Conservation (phyloP, 2,329 filamentous ascomycete species). For the Iodosphaeria phyllophila region DNA sequence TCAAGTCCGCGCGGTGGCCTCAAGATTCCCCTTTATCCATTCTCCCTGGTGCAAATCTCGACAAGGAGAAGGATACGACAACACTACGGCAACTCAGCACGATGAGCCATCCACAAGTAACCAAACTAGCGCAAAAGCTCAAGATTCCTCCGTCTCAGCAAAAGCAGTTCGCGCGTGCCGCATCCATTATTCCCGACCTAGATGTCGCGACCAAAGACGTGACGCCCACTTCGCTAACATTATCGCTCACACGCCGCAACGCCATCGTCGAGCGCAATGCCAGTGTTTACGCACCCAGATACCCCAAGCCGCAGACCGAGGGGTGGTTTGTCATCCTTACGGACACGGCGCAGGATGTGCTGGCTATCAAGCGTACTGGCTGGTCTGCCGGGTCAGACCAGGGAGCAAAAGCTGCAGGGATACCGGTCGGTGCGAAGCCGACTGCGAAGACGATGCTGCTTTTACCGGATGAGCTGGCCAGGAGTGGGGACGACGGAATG, state of each 20-base stretch:
- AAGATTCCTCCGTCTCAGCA: slow-evolving; percentile 25
- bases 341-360: slow-evolving; percentile 44
- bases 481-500: slow-evolving; percentile 18
- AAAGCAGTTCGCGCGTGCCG: slow-evolving; percentile 34
- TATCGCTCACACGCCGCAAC: slow-evolving; percentile 51
- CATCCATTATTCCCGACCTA: slow-evolving; percentile 51
- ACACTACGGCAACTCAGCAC: slow-evolving; percentile 20
- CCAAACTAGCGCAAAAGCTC: slow-evolving; percentile 29
- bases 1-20: slow-evolving; percentile 88
- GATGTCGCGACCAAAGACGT: slow-evolving; percentile 39
- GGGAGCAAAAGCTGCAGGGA: slow-evolving; percentile 16
- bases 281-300: slow-evolving; percentile 69
- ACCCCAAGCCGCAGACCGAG: slow-evolving; percentile 88
- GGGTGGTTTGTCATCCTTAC: slow-evolving; percentile 78
- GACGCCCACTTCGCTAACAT: slow-evolving; percentile 41
- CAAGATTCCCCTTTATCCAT: slow-evolving; percentile 63
- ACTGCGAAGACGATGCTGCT: slow-evolving; percentile 38
- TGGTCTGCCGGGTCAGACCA: slow-evolving; percentile 31
- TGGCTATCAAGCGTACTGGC: slow-evolving; percentile 70
- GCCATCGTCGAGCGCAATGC: slow-evolving; percentile 43
- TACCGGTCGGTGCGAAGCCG: slow-evolving; percentile 25
- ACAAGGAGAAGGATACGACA: slow-evolving; percentile 17
- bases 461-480: slow-evolving; percentile 31
- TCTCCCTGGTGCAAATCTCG: slow-evolving; percentile 48
- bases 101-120: slow-evolving; percentile 7